Base-by-base conservation (phyloP, 2,329 filamentous ascomycete genomes). In the Aspergillus carbonarius region DNA sequence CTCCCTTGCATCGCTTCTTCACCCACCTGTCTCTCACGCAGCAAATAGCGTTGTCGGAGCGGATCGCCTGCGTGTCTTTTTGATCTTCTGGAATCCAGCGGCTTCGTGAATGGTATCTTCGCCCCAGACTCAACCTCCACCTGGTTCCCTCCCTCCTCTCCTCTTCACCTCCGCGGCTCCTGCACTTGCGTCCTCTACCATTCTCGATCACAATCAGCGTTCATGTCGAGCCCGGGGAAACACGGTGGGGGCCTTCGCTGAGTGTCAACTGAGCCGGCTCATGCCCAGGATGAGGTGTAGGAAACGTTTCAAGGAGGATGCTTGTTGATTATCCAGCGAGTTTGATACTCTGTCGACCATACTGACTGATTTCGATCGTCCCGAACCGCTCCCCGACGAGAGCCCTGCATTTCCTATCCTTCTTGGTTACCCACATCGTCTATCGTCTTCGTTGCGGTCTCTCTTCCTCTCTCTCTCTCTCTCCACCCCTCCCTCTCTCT, bases 221-320 rank as follows among this genome's bases (percentile, higher is more conserved):
- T 70, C 59, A 68, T 68, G 66, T 66, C 66, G 66, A 66, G 40
- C 60, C 60, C 62, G 37, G 60, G 61, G 58, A 63, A 60, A 57
- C 65, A 57, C 53, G 60, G 66, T 65, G 63, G 65, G 63, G 57
- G 63, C 57, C 66, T 68, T 70, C 66, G 66, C 67, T 73, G 70
- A 63, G 59, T 66, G 62, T 65, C 58, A 59, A 60, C 51, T 59
- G 60, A 56, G 57, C 61, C 61, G 65, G 63, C 55, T 60, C 62
- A 60, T 57, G 66, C 69, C 69, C 75, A 78, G 76, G 70, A 78
- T 78, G 76, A 72, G 74, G 75, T 75, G 72, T 75, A 74, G 73
- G 70, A 78, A 76, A 76, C 74, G 75, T 58, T 73, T 70, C 63
- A 77, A 74, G 69, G 68, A 72, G 68, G 69, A 75, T 74, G 72